Evolutionary conservation across 495 filamentous ascomycete species (phyloP), one percentile per base, ranked within the genome.

Genomic region (Schizothecium vesticola): DNA sequence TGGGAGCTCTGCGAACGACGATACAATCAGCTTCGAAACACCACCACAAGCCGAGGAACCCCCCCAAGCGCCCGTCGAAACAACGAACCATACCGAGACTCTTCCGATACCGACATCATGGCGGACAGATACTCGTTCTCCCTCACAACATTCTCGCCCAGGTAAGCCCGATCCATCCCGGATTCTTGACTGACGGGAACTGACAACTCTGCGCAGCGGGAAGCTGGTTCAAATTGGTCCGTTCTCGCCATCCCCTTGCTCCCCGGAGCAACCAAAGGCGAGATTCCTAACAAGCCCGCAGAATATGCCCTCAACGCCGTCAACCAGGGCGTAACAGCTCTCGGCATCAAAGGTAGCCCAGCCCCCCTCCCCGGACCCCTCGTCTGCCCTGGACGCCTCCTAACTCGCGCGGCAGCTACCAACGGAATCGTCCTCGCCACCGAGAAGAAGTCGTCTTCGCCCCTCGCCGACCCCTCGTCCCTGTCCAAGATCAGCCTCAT

Each of bases 61-160:
- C 58, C 29, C 55, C 58, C 61, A 66, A 60, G 56, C 10, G 22
- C n/a, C 13, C 22, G 22, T 24, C 28, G 26, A 51, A 19, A 59
- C 22, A 60, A n/a, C 22, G 25, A 60, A 36, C 55, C 33, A 22
- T 9, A 16, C 61, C 33, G 10, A 62, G 23, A 61, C 61, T 36
- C 56, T 26, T 43, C 36, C 31, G 64, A 60, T 61, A 67, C 22
- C 33, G 56, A 22, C 71, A 82, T 70, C 76, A 99, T 99, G 95
- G 93, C 95, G 72, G 96, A 99, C 82, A 87, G 96, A 84, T 99
- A 99, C 80, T 97, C 95, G 59, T 99, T 98, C 90, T 98, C 96
- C 55, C 86, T 99, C 75, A 99, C 95, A 61, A 99, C 95, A 67
- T 99, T 99, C 90, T 98, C 95, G 72, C 95, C 95, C 74, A 99